Percentiles rank a stretch among this genome's conserved stretches.
Evolutionary conservation across 2,329 filamentous ascomycete species (phyloP).

Genomic region (Penicillium sumatraense): DNA sequence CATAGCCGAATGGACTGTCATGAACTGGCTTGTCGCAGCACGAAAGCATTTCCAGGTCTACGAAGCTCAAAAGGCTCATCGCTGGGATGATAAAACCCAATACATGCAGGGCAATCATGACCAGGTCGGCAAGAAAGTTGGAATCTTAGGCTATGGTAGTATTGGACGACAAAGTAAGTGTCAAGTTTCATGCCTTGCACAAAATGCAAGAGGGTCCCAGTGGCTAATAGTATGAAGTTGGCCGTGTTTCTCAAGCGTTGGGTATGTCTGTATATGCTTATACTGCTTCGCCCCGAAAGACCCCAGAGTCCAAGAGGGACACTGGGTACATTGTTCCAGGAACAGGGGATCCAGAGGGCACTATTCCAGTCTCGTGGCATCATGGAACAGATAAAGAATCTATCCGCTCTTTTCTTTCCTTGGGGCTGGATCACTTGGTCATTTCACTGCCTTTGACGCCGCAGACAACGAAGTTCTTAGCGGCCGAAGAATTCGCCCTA

Average conservation of each 20-base stretch:
- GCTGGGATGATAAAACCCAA: slow-evolving; percentile 48
- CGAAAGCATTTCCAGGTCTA: slow-evolving; percentile 60
- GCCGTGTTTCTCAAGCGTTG: slow-evolving; percentile 63
- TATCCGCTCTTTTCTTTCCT: slow-evolving; percentile 58
- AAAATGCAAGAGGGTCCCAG: no score
- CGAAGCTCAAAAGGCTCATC: slow-evolving; percentile 60
- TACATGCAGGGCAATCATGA: slow-evolving; percentile 48
- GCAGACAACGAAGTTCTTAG: slow-evolving; percentile 60
- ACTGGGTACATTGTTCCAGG: slow-evolving; percentile 69
- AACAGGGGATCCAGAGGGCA: slow-evolving; percentile 64
- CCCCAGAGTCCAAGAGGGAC: slow-evolving; percentile 68
- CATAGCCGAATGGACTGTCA: slow-evolving; percentile 69
- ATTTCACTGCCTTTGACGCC: slow-evolving; percentile 62
- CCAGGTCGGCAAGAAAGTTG: slow-evolving; percentile 62
- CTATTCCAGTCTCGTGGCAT: slow-evolving; percentile 61
- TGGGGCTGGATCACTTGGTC: slow-evolving; percentile 62
- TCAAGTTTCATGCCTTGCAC: not conserved
- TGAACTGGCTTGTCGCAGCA: slow-evolving; percentile 64
- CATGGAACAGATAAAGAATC: slow-evolving; percentile 57
- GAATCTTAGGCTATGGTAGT: slow-evolving; percentile 65
- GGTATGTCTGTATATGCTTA: slow-evolving; percentile 77
- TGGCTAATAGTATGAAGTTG: slow-evolving; percentile 44
- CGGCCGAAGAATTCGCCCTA: slow-evolving; percentile 57
- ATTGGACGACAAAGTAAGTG: slow-evolving; percentile 63
- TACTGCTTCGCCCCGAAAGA: slow-evolving; percentile 71